These are phyloP conservation scores for Fusarium sp. DNA, from an alignment of 2,329 filamentous ascomycete species.

Conservation along the genomic window DNA sequence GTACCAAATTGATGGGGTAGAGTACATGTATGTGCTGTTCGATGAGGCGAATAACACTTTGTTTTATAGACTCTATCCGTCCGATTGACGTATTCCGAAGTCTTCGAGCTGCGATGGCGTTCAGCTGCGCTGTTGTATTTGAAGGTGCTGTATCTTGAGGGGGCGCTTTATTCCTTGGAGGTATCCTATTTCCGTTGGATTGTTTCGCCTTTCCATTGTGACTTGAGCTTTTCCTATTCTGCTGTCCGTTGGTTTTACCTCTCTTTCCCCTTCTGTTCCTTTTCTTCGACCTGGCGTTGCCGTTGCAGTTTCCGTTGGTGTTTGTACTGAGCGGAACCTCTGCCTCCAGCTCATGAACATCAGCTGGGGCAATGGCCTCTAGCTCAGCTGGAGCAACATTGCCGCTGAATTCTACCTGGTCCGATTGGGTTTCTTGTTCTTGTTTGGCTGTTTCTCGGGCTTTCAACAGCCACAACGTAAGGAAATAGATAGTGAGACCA, in stretches of 20 bases:
- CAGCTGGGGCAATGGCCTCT: not conserved
- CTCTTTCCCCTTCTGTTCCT: not conserved
- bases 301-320: not conserved
- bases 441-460: not conserved
- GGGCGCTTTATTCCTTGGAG: not conserved
- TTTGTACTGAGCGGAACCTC: not conserved
- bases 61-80: not conserved
- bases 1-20: constrained; percentile 10
- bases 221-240: not conserved
- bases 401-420: not conserved
- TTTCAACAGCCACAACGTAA: not conserved
- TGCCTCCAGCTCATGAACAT: not conserved
- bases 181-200: not conserved
- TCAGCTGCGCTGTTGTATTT: not conserved
- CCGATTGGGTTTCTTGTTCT: not conserved
- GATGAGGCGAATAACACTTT: not conserved
- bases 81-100: not conserved
- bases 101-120: not conserved
- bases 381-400: not conserved
- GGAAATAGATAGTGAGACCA: constrained; percentile 16
- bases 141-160: not conserved
- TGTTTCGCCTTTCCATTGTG: constrained; percentile 1
- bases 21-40: not conserved
- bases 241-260: not conserved
- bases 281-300: not conserved